These are phyloP conservation scores for Phaeoacremonium minimum DNA, from an alignment of 2,329 filamentous ascomycete species.

Conservation along the genomic window DNA sequence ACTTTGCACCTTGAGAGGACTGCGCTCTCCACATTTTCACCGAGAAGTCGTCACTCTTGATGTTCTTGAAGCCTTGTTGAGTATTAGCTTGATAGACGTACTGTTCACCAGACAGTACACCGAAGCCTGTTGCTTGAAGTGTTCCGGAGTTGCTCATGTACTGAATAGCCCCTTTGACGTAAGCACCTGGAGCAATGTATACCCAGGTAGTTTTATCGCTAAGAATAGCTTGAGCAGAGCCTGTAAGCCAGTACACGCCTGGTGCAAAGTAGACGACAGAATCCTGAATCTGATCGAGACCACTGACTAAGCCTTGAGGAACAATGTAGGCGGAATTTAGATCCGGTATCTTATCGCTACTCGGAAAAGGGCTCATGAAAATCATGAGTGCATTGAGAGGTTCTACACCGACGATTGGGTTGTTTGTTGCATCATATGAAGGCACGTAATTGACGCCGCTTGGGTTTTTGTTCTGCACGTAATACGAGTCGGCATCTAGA, in stretches of 20 bases:
- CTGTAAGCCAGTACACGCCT: conserved; percentile 24
- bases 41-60: conserved; percentile 19
- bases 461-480: conserved; percentile 7
- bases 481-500: conserved; percentile 1
- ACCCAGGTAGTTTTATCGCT: conserved; percentile 15
- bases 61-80: conserved; percentile 18
- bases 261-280: conserved; percentile 17
- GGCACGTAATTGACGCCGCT: conserved; percentile 16
- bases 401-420: conserved; percentile 17
- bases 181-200: conserved; percentile 24
- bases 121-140: conserved; percentile 25
- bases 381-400: conserved; percentile 22
- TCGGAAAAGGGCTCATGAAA: conserved; percentile 22
- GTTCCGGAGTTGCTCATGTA: conserved; percentile 16
- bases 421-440: conserved; percentile 10
- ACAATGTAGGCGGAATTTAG: conserved; percentile 11
- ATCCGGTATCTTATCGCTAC: conserved; percentile 12
- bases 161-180: conserved; percentile 30
- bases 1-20: conserved; percentile 10
- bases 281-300: conserved; percentile 10
- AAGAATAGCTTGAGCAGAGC: conserved; percentile 5
- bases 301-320: conserved; percentile 16
- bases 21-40: conserved; percentile 24
- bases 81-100: conserved; percentile 31
- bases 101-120: conserved; percentile 29